Conservation (phyloP, 1,284 basidiomycete species). For the Irpex lacteus region DNA sequence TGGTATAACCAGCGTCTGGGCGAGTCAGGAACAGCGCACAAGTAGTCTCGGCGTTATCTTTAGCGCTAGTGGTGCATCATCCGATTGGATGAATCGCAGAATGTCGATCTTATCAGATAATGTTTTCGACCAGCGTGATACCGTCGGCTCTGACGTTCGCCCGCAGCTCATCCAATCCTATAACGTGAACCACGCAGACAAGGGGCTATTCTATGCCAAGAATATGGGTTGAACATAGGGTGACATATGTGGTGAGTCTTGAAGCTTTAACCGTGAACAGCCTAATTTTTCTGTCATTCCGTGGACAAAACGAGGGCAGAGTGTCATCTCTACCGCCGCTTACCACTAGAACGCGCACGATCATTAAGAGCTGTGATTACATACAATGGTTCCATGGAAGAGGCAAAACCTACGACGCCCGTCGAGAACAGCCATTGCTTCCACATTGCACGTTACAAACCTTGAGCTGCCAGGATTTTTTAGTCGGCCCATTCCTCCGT, state of each 20-base stretch:
- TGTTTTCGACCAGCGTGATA: slow-evolving; percentile 2
- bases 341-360: not conserved
- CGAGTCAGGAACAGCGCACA: too few species aligned
- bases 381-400: not conserved
- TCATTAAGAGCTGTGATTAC: too few species aligned
- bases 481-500: not conserved
- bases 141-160: not conserved
- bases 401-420: not conserved
- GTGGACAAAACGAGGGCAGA: not conserved
- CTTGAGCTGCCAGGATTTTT: not conserved
- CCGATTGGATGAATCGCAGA: slow-evolving; percentile 40
- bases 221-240: not conserved
- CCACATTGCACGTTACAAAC: not conserved
- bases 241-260: not conserved
- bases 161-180: not conserved
- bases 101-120: slow-evolving; percentile 25
- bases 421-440: not conserved
- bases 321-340: not conserved
- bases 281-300: not conserved
- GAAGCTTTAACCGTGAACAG: not conserved
- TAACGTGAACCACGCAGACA: not conserved
- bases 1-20: too few species aligned
- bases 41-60: not conserved
- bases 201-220: not conserved
- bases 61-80: not conserved